phyloP scores from a whole-genome alignment of 352 stramenopile species.

The Phytophthora hybrid region DNA sequence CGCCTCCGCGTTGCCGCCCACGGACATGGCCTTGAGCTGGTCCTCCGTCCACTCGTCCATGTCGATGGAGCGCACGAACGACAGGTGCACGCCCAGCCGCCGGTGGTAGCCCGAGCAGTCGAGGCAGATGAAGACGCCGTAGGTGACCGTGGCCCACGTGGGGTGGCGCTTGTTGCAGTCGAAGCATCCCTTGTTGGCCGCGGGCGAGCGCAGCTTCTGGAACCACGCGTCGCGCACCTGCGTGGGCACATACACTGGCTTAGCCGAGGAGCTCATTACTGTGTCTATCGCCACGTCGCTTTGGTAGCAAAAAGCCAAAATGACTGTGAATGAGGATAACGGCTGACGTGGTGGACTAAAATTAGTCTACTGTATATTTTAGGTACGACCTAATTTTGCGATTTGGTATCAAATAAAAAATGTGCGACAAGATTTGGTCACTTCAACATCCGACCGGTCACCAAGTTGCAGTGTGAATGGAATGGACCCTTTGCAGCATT shows the following conservation, averaged over 20 bases:
- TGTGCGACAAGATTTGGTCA: constrained; percentile 9
- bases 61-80: constrained; percentile 95
- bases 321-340: not conserved
- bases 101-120: constrained; percentile 96
- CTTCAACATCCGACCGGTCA: constrained; percentile 27
- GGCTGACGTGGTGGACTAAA: constrained; percentile 25
- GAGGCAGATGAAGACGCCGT: constrained; percentile 97
- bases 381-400: not conserved
- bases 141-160: constrained; percentile 95
- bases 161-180: constrained; percentile 97
- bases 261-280: constrained; percentile 43
- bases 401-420: constrained; percentile 1
- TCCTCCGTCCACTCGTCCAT: constrained; percentile 97
- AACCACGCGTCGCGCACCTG: constrained; percentile 87
- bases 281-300: not conserved
- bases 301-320: not conserved
- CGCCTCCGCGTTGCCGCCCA: constrained; percentile 94
- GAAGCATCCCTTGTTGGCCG: constrained; percentile 94
- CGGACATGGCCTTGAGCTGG: constrained; percentile 93
- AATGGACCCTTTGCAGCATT: constrained; percentile 36
- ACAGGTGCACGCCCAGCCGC: constrained; percentile 93
- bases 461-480: not conserved
- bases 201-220: constrained; percentile 78
- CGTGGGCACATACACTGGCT: constrained; percentile 78
- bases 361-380: not conserved